Evolutionary conservation across 225 moss, liverwort and hornwort species (phyloP).

Genomic region (Polytrichum commune): DNA sequence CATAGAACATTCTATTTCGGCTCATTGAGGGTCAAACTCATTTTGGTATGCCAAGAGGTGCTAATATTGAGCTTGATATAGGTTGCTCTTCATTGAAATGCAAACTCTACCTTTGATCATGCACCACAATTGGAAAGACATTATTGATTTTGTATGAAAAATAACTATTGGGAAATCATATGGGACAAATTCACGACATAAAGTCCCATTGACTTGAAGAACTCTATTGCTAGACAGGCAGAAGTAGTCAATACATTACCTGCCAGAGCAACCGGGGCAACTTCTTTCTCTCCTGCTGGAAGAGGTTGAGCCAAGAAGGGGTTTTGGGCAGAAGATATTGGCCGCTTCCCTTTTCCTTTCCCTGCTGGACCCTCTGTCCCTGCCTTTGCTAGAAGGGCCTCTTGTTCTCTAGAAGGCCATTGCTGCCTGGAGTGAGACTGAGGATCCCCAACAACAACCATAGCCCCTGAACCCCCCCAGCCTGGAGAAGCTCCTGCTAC

Average conservation of each 20-base stretch:
- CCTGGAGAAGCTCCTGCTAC: constrained; percentile 28
- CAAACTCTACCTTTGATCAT: too few species aligned
- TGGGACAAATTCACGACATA: too few species aligned
- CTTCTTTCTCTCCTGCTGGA: constrained; percentile 69
- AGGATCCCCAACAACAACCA: constrained; percentile 30
- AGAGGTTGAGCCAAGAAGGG: constrained; percentile 76
- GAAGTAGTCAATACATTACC: constrained; percentile 14
- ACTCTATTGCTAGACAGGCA: too few species aligned
- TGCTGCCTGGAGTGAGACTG: constrained; percentile 65
- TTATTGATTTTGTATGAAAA: too few species aligned
- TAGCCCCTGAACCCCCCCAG: not conserved
- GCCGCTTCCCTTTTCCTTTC: constrained; percentile 82
- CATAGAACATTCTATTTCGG: too few species aligned
- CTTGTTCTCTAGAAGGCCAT: constrained; percentile 87
- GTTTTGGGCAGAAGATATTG: constrained; percentile 48
- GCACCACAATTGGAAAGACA: too few species aligned
- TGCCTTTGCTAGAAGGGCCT: constrained; percentile 39
- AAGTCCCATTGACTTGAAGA: too few species aligned
- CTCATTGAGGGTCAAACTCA: too few species aligned
- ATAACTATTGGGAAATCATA: too few species aligned
- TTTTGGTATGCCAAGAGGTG: too few species aligned
- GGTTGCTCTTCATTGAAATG: too few species aligned
- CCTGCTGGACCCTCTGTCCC: constrained; percentile 51
- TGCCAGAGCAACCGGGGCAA: constrained; percentile 40
- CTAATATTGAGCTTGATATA: too few species aligned